Percentiles rank a stretch among this genome's conserved stretches.
Conservation (phyloP, 495 filamentous ascomycete species). For the Beverwykella pulmonaria region DNA sequence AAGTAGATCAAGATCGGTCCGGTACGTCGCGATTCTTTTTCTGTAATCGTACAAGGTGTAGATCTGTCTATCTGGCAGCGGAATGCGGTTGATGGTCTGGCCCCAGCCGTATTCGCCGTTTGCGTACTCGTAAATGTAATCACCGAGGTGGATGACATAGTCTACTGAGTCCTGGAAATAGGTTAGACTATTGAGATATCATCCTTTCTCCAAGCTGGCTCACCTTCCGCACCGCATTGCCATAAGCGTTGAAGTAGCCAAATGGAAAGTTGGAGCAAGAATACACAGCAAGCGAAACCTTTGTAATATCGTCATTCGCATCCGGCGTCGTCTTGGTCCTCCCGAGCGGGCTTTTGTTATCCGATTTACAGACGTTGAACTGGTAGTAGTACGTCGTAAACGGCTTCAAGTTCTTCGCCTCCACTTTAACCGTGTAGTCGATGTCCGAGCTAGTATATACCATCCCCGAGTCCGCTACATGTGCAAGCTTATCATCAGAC, state of each 20-base stretch:
- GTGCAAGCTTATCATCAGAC: conserved; percentile 41
- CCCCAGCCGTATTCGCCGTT: conserved; percentile 62
- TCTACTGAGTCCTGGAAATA: conserved; percentile 58
- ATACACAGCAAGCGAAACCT: conserved; percentile 46
- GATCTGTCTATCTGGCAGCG: conserved; percentile 56
- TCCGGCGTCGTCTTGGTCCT: conserved; percentile 47
- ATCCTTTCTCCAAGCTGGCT: not conserved
- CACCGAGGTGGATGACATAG: conserved; percentile 66
- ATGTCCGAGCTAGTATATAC: conserved; percentile 68
- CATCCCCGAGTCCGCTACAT: conserved; percentile 52
- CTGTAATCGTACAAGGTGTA: conserved; percentile 64
- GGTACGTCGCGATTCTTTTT: conserved; percentile 62
- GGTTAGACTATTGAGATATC: conserved; percentile 1
- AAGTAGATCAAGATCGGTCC: conserved; percentile 64
- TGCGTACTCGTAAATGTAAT: conserved; percentile 70
- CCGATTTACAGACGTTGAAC: conserved; percentile 47
- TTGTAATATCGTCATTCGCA: conserved; percentile 41
- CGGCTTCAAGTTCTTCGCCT: conserved; percentile 59
- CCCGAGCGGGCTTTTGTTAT: conserved; percentile 46
- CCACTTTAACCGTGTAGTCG: conserved; percentile 72
- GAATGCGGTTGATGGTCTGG: conserved; percentile 54
- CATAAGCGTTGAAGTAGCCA: conserved; percentile 66
- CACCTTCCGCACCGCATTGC: conserved; percentile 63
- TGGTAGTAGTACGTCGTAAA: conserved; percentile 60
- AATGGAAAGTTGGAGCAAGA: conserved; percentile 52